Percentiles rank a stretch among this genome's conserved stretches.
These are phyloP conservation scores for Toxoplasma gondii DNA, from an alignment of 169 alveolate species.

Conservation along the genomic window DNA sequence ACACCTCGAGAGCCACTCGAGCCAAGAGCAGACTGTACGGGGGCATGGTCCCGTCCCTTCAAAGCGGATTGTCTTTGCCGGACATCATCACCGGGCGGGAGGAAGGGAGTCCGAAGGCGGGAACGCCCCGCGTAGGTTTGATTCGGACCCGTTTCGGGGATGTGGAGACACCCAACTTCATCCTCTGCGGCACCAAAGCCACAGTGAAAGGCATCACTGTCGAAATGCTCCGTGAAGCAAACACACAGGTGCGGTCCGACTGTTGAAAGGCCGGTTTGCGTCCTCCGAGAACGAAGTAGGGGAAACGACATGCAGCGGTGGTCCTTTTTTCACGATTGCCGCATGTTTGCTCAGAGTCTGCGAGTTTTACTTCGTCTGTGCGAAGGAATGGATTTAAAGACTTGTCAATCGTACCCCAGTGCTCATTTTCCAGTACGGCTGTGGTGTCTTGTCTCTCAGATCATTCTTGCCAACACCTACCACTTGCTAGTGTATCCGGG, in stretches of 20 bases:
- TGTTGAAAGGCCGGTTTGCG: conserved; percentile 76
- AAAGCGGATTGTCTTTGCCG: too few species aligned
- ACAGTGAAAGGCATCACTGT: conserved; percentile 76
- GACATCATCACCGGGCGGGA: too few species aligned
- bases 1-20: too few species aligned
- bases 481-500: conserved; percentile 93
- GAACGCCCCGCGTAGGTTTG: conserved; percentile 82
- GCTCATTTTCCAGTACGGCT: not conserved
- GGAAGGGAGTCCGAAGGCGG: too few species aligned
- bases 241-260: conserved; percentile 80
- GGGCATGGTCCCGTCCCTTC: too few species aligned
- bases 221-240: conserved; percentile 72
- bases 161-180: conserved; percentile 95
- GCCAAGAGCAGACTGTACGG: too few species aligned
- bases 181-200: conserved; percentile 98
- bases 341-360: too few species aligned
- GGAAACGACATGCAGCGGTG: too few species aligned
- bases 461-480: conserved; percentile 92
- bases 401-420: too few species aligned
- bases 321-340: too few species aligned
- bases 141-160: conserved; percentile 92
- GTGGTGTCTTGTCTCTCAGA: not conserved
- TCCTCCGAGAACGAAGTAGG: not conserved
- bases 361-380: too few species aligned
- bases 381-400: too few species aligned